Base-by-base conservation (phyloP, 257 asterid genomes). In the Solanum paucissectum region DNA sequence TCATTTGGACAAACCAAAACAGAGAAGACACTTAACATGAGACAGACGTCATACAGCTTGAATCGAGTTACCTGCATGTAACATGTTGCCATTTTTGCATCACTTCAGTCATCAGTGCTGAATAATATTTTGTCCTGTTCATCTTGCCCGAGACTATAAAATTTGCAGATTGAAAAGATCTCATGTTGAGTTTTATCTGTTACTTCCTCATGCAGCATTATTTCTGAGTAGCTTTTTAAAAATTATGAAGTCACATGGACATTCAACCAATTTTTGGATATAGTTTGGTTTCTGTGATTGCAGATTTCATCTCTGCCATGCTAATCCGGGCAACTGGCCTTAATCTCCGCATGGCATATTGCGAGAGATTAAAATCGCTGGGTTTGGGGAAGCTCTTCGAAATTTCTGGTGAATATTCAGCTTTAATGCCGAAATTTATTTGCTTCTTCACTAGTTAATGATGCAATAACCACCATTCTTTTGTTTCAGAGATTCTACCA, bases 281-380 rank as follows among this genome's bases (percentile, higher is more conserved):
- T 89, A 97, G 98, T 94, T 90, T 97, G 92, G 94, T 95, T 90
- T 94, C 92, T 93, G 98, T 95, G 88, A 66, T 92, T 94, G 99
- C 98, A 94, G 99, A 97, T 94, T 89, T 94, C 90, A 83, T 94
- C 82, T 89, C 98, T 60, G 98, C 98, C 64, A 86, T 94, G 86
- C 98, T 97, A 62, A 94, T 96, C 91, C 99, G 98, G 85, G 94
- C 94, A 81, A 93, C 89, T 91, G 99, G 99, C 72, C 90, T 37
- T 33, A 88, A 89, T 85, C 99, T 97, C 88, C 94, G 91, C 87
- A 66, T 86, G 84, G 88, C 94, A 62, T 95, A 91, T 85, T 89
- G 86, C 87, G 93, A 83, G 88, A 94, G 89, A 89, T 91, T 93
- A 90, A 90, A 91, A 91, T 88, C 91, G 60, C 90, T 97, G 88